A percentile compares a stretch with the other conserved stretches of the same genome.
phyloP scores from a whole-genome alignment of 2,329 filamentous ascomycete species.

The Colletotrichum lini region DNA sequence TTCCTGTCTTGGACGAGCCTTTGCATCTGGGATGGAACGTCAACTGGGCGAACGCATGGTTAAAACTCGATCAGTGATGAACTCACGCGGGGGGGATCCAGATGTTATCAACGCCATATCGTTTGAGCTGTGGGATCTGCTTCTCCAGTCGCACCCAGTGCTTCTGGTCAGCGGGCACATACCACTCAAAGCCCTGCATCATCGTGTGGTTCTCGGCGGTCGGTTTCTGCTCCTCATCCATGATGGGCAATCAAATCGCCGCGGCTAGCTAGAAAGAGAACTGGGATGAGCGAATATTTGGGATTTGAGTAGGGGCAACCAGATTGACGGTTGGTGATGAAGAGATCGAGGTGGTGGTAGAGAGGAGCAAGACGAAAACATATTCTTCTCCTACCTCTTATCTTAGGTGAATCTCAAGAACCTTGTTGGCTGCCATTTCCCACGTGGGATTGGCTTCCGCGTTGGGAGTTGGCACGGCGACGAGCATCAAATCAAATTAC shows the following conservation, averaged over 20 bases:
- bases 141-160: slow-evolving; percentile 75
- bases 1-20: slow-evolving; percentile 73
- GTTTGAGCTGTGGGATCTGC: slow-evolving; percentile 70
- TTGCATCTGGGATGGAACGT: slow-evolving; percentile 65
- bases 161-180: slow-evolving; percentile 73
- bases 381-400: background rate
- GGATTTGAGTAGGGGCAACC: background rate
- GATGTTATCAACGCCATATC: slow-evolving; percentile 74
- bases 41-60: background rate
- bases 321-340: background rate
- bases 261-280: background rate
- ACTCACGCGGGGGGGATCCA: slow-evolving; percentile 76
- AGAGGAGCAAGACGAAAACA: background rate
- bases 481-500: slow-evolving; percentile 27
- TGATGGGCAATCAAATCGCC: slow-evolving; percentile 15
- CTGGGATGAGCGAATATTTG: background rate
- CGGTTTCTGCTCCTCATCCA: slow-evolving; percentile 41
- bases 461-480: slow-evolving; percentile 28
- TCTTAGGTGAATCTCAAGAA: slow-evolving; percentile 6
- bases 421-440: slow-evolving; percentile 11
- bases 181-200: slow-evolving; percentile 83
- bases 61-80: too few relatives aligned
- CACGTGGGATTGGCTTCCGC: background rate
- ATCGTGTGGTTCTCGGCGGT: slow-evolving; percentile 68
- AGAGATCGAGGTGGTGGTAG: background rate